Evolutionary conservation across 805 yeast genomes (phyloP), one percentile per base, ranked within the genome.

Genomic region (Starmerella ratchasimensis): DNA sequence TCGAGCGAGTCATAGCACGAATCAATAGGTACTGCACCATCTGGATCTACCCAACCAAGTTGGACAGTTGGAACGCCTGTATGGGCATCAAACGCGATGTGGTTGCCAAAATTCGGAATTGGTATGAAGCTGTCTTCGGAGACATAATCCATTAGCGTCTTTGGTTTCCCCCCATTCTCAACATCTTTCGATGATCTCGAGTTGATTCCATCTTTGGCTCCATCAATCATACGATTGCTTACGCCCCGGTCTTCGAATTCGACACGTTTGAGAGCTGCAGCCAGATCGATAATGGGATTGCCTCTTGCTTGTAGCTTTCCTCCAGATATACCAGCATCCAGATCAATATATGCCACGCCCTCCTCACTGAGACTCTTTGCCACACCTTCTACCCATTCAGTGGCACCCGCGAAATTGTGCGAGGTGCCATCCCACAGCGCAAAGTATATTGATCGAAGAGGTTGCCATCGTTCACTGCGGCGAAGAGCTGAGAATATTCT

Each of bases 401-500:
- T 67, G n/a, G 81, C 67, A 0, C 97, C 97, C 0, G 90, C 94
- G 47, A 67, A 61, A 53, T 84, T 84, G 51, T 78, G 83, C 43
- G 76, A 74, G 0, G 79, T 62, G 1, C 80, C 95, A 50, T 86
- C 93, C 62, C 80, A 83, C 0, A 94, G 80, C 0, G 74, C 72
- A 59, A 86, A 84, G 51, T 77, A 76, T 11, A 86, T 75, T 3
- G 86, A 67, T 55, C 97, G 69, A 28, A 83, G 57, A 0, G 97
- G 96, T 32, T 65, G 62, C 96, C 96, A 86, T 42, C 75, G 72
- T 48, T 67, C 68, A 26, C 74, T 64, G 36, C 72, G 64, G 41
- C 71, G 74, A 56, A 84, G 61, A 20, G 71, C 64, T 16, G 81
- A 72, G 37, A 84, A 71, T 0, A 80, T 55, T 39, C 78, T 71